These are phyloP conservation scores for Zygotorulaspora mrakii DNA, from an alignment of 1,139 yeast species.

Conservation along the genomic window DNA sequence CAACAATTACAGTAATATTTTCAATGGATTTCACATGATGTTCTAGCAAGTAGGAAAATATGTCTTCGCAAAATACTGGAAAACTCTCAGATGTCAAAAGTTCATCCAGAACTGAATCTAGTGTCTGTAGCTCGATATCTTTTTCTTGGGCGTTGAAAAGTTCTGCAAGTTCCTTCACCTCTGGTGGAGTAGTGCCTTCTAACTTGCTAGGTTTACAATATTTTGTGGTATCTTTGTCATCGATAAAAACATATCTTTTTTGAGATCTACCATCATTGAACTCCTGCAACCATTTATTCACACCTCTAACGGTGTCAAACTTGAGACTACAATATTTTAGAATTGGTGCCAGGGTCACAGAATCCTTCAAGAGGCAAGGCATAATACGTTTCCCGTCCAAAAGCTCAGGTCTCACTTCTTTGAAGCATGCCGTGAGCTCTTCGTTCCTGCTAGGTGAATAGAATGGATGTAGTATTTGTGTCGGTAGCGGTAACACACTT, in stretches of 20 bases:
- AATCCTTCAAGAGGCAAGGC: slow-evolving; percentile 19
- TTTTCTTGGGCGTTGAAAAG: slow-evolving; percentile 12
- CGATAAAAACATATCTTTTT: slow-evolving; percentile 3
- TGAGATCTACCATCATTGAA: slow-evolving; percentile 5
- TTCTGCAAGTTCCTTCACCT: slow-evolving; percentile 9
- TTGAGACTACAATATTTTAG: slow-evolving; percentile 17
- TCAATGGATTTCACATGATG: slow-evolving; percentile 18
- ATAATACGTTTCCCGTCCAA: slow-evolving; percentile 20
- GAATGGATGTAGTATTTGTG: slow-evolving; percentile 27
- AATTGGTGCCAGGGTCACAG: slow-evolving; percentile 7
- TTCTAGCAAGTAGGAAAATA: slow-evolving; percentile 20
- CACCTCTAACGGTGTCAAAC: slow-evolving; percentile 19
- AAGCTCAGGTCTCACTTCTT: slow-evolving; percentile 19
- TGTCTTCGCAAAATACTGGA: slow-evolving; percentile 20
- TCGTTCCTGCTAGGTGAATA: slow-evolving; percentile 25
- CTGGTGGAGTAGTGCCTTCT: slow-evolving; percentile 11
- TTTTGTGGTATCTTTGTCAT: slow-evolving; percentile 6
- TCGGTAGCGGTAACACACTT: slow-evolving; percentile 16
- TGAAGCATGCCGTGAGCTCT: slow-evolving; percentile 22
- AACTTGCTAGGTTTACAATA: slow-evolving; percentile 16
- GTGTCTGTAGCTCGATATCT: slow-evolving; percentile 9
- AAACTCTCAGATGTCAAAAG: slow-evolving; percentile 10
- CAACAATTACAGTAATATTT: slow-evolving; percentile 15
- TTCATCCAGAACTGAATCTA: slow-evolving; percentile 16
- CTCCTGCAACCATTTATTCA: slow-evolving; percentile 18